Base-by-base conservation (phyloP, 192 early-diverging fungal species). In the Jimgerdemannia lactiflua region DNA sequence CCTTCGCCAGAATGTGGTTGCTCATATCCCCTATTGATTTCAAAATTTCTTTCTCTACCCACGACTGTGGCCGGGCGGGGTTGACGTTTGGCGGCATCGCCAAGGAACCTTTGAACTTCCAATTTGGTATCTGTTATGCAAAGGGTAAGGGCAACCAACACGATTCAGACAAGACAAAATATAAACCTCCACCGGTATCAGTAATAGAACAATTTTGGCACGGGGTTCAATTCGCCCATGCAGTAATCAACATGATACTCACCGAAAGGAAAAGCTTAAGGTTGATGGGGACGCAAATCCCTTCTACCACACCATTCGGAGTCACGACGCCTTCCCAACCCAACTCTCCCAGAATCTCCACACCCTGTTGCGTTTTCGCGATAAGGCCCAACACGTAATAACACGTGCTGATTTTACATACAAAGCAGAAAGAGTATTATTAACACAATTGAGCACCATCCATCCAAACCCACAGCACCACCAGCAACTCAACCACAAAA, bases 1-100 rank as follows among this genome's bases (percentile, higher is more conserved):
- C 89, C 70, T 89, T 92, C 6, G 92, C 90, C 41, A 95, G 78
- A 76, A 96, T 94, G 74, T 94, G 91, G 71, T 96, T 96, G 65
- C 90, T 90, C 70, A 96, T 83, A 77, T 94, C 93, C 63, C 92
- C 92, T 65, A 94, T 87, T 29, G 83, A 83, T 76, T 86, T 87
- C 40, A 96, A 71, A 68, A 96, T 89, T 70, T 92, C 92, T 70
- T 84, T 78, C 76, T 89, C 89, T 11, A 85, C 78, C 49, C 49
- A 59, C 79, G n/a, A 74, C 77, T 43, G 64, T 78, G 17, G 80
- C 69, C 43, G 80, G 69, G 29, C 74, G 70, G 19, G 80, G 78
- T 43, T 59, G 39, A 86, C 72, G 6, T 74, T 77, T n/a, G 82
- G 88, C 73, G 79, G 82, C 43, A 79, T 83, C 70, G 79, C 84